Evolutionary conservation across 768 basidiomycete genomes (phyloP).

Genomic region (Pleurotus tuoliensis): DNA sequence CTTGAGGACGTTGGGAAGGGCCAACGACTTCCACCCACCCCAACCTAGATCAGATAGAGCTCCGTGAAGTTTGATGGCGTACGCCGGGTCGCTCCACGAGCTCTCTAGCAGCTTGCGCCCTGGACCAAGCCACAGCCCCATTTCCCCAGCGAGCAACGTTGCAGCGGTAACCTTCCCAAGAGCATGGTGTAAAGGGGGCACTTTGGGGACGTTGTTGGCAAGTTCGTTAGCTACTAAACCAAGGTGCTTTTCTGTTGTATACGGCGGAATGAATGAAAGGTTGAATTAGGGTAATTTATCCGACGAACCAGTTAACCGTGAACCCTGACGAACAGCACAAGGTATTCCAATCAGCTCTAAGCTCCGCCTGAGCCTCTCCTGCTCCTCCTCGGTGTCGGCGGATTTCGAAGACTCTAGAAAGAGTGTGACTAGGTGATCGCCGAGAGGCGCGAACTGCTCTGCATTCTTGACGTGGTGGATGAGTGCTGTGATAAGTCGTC

Average conservation of each 20-base stretch:
- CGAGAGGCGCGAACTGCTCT: constrained; percentile 57
- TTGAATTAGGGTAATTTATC: neutral
- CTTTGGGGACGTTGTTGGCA: constrained; percentile 21
- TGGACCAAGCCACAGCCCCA: constrained; percentile 46
- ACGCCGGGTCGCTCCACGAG: constrained; percentile 36
- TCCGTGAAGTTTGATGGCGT: constrained; percentile 55
- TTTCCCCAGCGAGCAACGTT: constrained; percentile 38
- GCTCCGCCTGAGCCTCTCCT: constrained; percentile 44
- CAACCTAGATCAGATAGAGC: constrained; percentile 62
- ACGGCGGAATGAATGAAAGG: neutral
- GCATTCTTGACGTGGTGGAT: constrained; percentile 78
- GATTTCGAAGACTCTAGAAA: constrained; percentile 24
- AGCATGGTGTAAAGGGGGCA: constrained; percentile 17
- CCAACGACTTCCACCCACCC: constrained; percentile 76
- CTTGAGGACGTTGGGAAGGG: constrained; percentile 54
- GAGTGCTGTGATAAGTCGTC: constrained; percentile 73
- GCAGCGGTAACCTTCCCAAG: constrained; percentile 38
- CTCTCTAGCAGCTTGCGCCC: constrained; percentile 56
- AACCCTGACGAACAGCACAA: constrained; percentile 67
- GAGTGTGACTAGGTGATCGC: constrained; percentile 46
- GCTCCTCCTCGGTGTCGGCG: constrained; percentile 15
- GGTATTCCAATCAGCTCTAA: constrained; percentile 55
- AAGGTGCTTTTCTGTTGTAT: constrained; percentile 31
- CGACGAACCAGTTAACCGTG: constrained; percentile 56
- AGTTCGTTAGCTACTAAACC: constrained; percentile 28